Evolutionary conservation across 1,139 yeast species (phyloP), one percentile per base, ranked within the genome.

Genomic region (Zhuliangozyma parablackwelliae): DNA sequence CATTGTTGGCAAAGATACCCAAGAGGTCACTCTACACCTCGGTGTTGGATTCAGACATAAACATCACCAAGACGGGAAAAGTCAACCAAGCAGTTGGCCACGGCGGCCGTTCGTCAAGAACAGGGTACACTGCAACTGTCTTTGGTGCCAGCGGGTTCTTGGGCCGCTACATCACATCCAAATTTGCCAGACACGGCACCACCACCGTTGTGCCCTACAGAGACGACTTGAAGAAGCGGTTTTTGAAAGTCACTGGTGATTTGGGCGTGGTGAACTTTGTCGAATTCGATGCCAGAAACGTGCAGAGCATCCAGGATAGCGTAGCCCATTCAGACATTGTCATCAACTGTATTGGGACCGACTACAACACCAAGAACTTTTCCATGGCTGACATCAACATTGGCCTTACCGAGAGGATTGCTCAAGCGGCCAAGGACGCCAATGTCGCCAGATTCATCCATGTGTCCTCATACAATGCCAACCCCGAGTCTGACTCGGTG

Each of bases 61-160:
- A 83, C 62, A 80, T 87, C 59, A 82, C 94, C 43, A 72, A 80
- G 48, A 69, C 73, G 39, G 96, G 96, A 28, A 85, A 87, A 56
- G 82, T 88, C 31, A 72, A 80, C 50, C 59, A 83, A 37, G 61
- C 85, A 20, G 71, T 72, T 29, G 96, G 96, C 42, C 65, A 78
- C 35, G 95, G 95, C 32, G 95, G 96, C 30, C 75, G 88, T 45
- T 83, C 95, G 8, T 86, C 95, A 28, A 75, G 95, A 67, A 82
- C 92, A n/a, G 96, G 96, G 2, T 85, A 80, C 64, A 85, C 92
- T 6, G 95, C 92, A 24, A 86, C 96, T 6, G 92, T 87, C 3
- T 87, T 87, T 54, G 96, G 96, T 10, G 89, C 86, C 27, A 65
- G 80, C 36, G 95, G 96, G 1, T 81, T 82, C 59, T 66, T 87